A percentile compares a stretch with the other conserved stretches of the same genome.
Conservation (phyloP, 2,329 filamentous ascomycete genomes). For the Fusarium falciforme region DNA sequence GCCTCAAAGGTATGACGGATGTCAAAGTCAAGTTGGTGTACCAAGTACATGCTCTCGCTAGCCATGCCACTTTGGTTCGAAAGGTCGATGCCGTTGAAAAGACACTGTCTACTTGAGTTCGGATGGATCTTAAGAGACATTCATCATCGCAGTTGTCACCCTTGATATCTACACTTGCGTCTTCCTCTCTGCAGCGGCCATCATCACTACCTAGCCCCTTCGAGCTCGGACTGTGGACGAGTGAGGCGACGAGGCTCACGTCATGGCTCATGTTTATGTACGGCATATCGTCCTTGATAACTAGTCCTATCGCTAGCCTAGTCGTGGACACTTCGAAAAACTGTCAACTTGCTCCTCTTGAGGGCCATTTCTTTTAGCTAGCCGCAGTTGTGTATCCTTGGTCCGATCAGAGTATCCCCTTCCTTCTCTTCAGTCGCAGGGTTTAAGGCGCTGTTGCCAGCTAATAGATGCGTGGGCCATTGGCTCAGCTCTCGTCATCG, state of each 20-base stretch:
- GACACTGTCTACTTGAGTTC: too few relatives aligned
- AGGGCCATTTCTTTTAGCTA: constrained; percentile 11
- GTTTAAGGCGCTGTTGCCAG: constrained; percentile 20
- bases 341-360: constrained; percentile 12
- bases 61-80: too few relatives aligned
- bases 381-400: constrained; percentile 12
- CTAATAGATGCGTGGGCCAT: constrained; percentile 18
- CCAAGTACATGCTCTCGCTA: too few relatives aligned
- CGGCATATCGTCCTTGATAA: constrained; percentile 10
- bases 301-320: constrained; percentile 13
- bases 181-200: too few relatives aligned
- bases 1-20: neutral
- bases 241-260: too few relatives aligned
- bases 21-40: too few relatives aligned
- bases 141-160: too few relatives aligned
- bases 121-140: too few relatives aligned
- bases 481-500: constrained; percentile 23
- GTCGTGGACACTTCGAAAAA: constrained; percentile 17
- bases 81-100: too few relatives aligned
- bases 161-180: too few relatives aligned
- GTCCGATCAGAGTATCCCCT: neutral
- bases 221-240: too few relatives aligned
- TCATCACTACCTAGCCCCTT: too few relatives aligned
- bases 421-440: constrained; percentile 11
- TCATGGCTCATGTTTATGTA: constrained; percentile 2